Evolutionary conservation across 768 basidiomycete species (phyloP), one percentile per base, ranked within the genome.

Genomic region (Auricularia sp.): DNA sequence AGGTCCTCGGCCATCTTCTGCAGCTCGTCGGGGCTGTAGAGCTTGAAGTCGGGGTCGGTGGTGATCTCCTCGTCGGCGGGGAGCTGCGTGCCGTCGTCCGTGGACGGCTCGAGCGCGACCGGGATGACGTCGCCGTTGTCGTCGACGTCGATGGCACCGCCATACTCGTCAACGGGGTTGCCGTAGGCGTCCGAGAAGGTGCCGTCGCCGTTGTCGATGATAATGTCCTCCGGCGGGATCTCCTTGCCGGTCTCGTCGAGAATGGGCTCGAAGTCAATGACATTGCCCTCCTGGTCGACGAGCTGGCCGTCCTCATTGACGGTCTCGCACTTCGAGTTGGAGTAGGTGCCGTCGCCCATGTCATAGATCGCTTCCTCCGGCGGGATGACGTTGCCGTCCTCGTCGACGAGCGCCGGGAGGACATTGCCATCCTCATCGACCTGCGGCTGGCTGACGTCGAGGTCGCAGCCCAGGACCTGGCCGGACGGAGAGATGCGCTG

Each of bases 241-340:
- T 59, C 56, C 11, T 29, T 35, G 29, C 56, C 56, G 1, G 23
- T 29, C 56, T 59, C 56, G 18, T 59, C 56, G 56, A 35, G 23
- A 33, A 59, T 33, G 29, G 56, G 56, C 56, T 59, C 56, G 56
- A n/a, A 59, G 56, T 59, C 56, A 33, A 59, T 59, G 56, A 59
- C 56, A 18, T 59, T 59, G 23, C 56, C 56, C 23, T 59, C 56
- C 29, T 23, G 11, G 4, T 59, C 56, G 23, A 59, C 29, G 34
- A 59, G 23, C 56, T 59, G 56, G 56, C 56, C 56, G 56, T 33
- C 29, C 56, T 59, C 56, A 11, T 59, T 59, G 34, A 59, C 56
- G 56, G 33, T 23, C 3, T 59, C 56, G 56, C 56, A 59, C 23
- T 59, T 59, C 33, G 23, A 14, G 56, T 59, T 59, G 7, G 56